A percentile compares a stretch with the other conserved stretches of the same genome.
Conservation (phyloP, 345 rosid species). For the Eutrema yunnanense region DNA sequence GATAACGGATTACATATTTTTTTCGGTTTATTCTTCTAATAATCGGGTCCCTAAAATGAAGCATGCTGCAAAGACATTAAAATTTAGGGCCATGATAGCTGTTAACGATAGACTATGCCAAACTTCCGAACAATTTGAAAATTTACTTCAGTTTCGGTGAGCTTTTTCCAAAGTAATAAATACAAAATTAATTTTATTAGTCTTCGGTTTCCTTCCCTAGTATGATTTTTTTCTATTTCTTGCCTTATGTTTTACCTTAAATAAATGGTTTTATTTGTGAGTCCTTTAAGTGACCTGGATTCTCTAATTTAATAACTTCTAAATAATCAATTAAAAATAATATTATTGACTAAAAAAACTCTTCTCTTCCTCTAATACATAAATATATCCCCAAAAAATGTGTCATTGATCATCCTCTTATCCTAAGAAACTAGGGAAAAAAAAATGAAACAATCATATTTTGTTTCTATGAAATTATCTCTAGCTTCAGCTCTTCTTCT, state of each 20-base stretch:
- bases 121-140: background rate
- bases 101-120: constrained; percentile 5
- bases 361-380: background rate
- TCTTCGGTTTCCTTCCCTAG: constrained; percentile 3
- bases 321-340: background rate
- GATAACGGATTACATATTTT: background rate
- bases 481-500: background rate
- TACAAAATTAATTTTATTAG: constrained; percentile 8
- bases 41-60: background rate
- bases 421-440: background rate
- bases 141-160: background rate
- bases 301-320: background rate
- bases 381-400: background rate
- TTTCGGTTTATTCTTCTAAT: background rate
- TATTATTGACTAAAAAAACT: background rate
- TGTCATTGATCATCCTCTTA: background rate
- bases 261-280: background rate
- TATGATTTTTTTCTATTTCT: background rate
- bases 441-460: background rate
- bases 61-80: background rate
- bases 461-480: constrained; percentile 14
- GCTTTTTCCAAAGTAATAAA: constrained; percentile 14
- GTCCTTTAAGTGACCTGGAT: background rate
- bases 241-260: background rate
- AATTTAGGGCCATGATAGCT: background rate